Evolutionary conservation across 805 yeast species (phyloP).

Genomic region (Metschnikowia koreensis): DNA sequence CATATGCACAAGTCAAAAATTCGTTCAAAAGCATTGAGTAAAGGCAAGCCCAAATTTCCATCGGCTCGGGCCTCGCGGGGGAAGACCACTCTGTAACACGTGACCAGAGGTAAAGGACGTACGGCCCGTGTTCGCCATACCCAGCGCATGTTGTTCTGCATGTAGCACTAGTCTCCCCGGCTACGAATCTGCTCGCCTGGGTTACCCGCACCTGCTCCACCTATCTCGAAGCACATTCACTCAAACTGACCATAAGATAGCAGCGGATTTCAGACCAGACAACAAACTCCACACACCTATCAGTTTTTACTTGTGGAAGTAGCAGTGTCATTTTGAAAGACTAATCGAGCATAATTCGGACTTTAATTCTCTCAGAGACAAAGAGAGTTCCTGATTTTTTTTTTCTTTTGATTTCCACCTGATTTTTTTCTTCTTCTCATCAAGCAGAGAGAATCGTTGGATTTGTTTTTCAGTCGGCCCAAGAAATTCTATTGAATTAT

Average conservation of each 20-base stretch:
- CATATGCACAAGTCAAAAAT: no score
- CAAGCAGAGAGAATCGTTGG: background rate
- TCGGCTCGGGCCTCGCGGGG: background rate
- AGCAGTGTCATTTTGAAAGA: background rate
- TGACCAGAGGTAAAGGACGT: background rate
- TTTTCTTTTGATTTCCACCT: conserved; percentile 1
- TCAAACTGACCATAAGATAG: conserved; percentile 3
- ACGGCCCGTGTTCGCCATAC: conserved; percentile 4
- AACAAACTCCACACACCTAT: background rate
- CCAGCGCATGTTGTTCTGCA: background rate
- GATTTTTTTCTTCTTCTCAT: conserved; percentile 5
- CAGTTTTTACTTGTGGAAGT: background rate
- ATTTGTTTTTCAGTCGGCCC: background rate
- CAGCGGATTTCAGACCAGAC: background rate
- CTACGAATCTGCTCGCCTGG: conserved; percentile 7
- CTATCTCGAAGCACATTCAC: conserved; percentile 12
- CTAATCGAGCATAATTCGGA: background rate
- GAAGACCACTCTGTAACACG: background rate
- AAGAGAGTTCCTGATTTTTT: background rate
- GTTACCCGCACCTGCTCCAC: conserved; percentile 15
- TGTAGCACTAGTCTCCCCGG: conserved; percentile 5
- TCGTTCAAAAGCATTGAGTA: no score
- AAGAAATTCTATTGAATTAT: background rate
- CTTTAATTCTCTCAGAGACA: background rate
- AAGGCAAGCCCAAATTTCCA: background rate